Evolutionary conservation across 768 basidiomycete genomes (phyloP), one percentile per base, ranked within the genome.

Genomic region (Leccinum longicurvipes): DNA sequence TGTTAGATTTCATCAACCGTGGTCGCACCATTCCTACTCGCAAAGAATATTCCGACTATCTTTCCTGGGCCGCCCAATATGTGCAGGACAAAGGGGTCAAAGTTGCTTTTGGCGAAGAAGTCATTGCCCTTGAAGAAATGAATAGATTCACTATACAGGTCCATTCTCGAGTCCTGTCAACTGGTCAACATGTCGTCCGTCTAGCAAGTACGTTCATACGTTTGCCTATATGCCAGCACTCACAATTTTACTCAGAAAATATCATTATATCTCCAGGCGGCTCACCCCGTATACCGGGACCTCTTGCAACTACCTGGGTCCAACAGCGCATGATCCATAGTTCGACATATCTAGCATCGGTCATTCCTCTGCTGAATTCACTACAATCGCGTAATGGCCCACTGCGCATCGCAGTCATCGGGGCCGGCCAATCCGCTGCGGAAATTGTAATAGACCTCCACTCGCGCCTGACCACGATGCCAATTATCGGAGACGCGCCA

Each of bases 11-110:
- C 72, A 81, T 82, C 61, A 82, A 83, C 63, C 76, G 77, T 28
- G 77, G 77, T 2, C 78, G 76, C 14, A 79, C 74, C 41, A 74
- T 77, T 28, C 82, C 82, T 10, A 77, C 78, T 19, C 77, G 82
- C 25, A 77, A 76, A 54, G 82, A 83, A 57, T 82, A 76, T 54
- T 72, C 80, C 5, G 81, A 82, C 64, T 83, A 83, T 65, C 73
- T 83, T 17, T 62, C 75, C 9, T 82, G 80, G 80, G 79, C 79
- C 9, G 79, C 82, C 1, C 59, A 64, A 8, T 73, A 74, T 45
- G 80, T 80, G 2, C 71, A 78, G 60, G 61, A 67, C 3, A 71
- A 73, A 19, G 80, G 81, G 9, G 62, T 79, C 47, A 68, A 72
- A 24, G 73, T 81, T 48, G 64, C 69, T 9, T 82, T 73, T 53